Evolutionary conservation across 805 yeast genomes (phyloP).

Genomic region (Teunomyces cretensis): DNA sequence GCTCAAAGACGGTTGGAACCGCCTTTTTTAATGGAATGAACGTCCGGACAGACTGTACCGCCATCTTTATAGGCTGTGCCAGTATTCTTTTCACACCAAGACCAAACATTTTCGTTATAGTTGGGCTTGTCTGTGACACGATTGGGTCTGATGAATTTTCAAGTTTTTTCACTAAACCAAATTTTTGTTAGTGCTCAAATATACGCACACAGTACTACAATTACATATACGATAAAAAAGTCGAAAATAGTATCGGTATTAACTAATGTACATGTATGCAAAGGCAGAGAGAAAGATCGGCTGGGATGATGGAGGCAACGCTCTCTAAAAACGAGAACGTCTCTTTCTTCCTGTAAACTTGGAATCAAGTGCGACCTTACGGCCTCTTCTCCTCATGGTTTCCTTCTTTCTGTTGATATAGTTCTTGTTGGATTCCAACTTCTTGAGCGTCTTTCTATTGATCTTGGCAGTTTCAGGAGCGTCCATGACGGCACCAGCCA

Average conservation of each 20-base stretch:
- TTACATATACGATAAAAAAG: no score
- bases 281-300: background rate
- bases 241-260: background rate
- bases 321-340: constrained; percentile 38
- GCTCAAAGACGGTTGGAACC: constrained; percentile 43
- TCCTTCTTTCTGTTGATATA: constrained; percentile 91
- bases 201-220: constrained; percentile 6
- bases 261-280: constrained; percentile 3
- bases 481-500: constrained; percentile 81
- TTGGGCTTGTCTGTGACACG: background rate
- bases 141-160: background rate
- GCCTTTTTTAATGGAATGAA: constrained; percentile 15
- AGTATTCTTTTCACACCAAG: constrained; percentile 7
- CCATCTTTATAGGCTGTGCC: constrained; percentile 2
- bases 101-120: constrained; percentile 11
- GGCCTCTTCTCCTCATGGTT: constrained; percentile 87
- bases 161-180: constrained; percentile 4
- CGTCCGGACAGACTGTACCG: constrained; percentile 16
- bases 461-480: constrained; percentile 46
- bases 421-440: constrained; percentile 72
- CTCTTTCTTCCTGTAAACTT: constrained; percentile 83
- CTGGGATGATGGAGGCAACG: no score
- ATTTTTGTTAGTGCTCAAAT: constrained; percentile 7
- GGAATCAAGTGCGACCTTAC: constrained; percentile 83
- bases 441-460: constrained; percentile 50